Conservation (phyloP, 1,284 basidiomycete genomes). For the Tetrapyrgos nigripes region DNA sequence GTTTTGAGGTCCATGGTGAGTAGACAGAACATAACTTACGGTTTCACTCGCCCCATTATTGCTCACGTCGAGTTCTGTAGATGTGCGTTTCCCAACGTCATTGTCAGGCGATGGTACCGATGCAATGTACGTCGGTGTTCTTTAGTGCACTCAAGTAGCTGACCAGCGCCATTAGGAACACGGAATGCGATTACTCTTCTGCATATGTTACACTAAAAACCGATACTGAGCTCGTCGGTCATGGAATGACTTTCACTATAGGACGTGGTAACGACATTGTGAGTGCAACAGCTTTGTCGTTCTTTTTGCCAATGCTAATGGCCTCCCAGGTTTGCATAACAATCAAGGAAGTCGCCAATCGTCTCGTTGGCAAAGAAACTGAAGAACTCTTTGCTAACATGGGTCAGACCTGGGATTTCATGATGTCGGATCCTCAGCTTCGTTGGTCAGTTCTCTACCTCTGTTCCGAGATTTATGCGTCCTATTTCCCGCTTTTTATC, state of each 20-base stretch:
- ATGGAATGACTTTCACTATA: constrained; percentile 98
- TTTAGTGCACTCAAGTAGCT: constrained; percentile 12
- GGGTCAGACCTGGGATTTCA: constrained; percentile 83
- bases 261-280: constrained; percentile 95
- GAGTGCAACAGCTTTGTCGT: constrained; percentile 23
- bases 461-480: background rate
- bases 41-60: background rate
- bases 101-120: constrained; percentile 89
- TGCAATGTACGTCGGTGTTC: constrained; percentile 70
- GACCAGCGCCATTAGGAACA: constrained; percentile 69
- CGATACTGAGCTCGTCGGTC: constrained; percentile 74
- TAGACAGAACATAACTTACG: background rate
- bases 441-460: constrained; percentile 68
- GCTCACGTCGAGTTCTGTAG: constrained; percentile 42
- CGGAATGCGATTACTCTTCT: constrained; percentile 94
- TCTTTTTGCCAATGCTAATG: background rate
- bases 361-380: constrained; percentile 85
- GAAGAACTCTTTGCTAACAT: constrained; percentile 88
- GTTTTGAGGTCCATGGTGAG: constrained; percentile 58
- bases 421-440: constrained; percentile 87
- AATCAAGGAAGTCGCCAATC: constrained; percentile 79
- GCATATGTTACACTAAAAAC: constrained; percentile 88
- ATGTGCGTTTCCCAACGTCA: constrained; percentile 86
- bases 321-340: constrained; percentile 73
- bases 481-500: constrained; percentile 5